These are phyloP conservation scores for Porodaedalea pini DNA, from an alignment of 1,284 basidiomycete genomes.

Conservation along the genomic window DNA sequence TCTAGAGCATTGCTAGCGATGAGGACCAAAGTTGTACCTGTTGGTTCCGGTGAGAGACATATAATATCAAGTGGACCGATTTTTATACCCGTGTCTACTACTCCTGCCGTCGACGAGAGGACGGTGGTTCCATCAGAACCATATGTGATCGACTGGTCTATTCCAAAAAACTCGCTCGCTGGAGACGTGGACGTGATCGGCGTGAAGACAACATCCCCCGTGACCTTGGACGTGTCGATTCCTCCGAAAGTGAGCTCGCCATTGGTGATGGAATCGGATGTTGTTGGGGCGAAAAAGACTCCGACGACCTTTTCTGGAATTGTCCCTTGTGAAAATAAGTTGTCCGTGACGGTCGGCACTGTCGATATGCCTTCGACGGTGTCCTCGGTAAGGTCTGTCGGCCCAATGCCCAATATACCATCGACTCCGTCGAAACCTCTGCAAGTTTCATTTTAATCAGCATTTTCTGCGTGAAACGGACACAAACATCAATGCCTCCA, in stretches of 20 bases:
- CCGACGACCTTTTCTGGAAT: slow-evolving; percentile 25
- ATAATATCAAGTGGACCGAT: neutral
- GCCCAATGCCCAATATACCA: slow-evolving; percentile 25
- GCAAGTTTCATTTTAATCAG: neutral
- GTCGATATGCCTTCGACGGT: slow-evolving; percentile 20
- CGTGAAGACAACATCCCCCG: slow-evolving; percentile 17
- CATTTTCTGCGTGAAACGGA: neutral
- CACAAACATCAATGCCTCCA: neutral
- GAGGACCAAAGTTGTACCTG: slow-evolving; percentile 23
- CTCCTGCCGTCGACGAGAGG: slow-evolving; percentile 24
- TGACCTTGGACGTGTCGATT: slow-evolving; percentile 24
- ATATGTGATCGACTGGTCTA: slow-evolving; percentile 32
- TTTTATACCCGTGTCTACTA: slow-evolving; percentile 24
- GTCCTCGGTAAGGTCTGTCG: slow-evolving; percentile 24
- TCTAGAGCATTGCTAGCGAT: slow-evolving; percentile 23
- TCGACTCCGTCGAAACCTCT: slow-evolving; percentile 23
- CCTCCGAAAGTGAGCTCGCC: slow-evolving; percentile 28
- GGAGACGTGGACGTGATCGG: slow-evolving; percentile 25
- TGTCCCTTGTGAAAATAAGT: slow-evolving; percentile 23
- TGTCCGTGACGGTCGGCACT: slow-evolving; percentile 28
- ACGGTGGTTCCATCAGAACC: slow-evolving; percentile 21
- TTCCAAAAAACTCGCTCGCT: slow-evolving; percentile 33
- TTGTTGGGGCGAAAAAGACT: slow-evolving; percentile 26
- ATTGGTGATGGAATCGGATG: slow-evolving; percentile 18
- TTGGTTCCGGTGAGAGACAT: neutral